These are phyloP conservation scores for Globisporangium orthogonon DNA, from an alignment of 352 stramenopile species.

Conservation along the genomic window DNA sequence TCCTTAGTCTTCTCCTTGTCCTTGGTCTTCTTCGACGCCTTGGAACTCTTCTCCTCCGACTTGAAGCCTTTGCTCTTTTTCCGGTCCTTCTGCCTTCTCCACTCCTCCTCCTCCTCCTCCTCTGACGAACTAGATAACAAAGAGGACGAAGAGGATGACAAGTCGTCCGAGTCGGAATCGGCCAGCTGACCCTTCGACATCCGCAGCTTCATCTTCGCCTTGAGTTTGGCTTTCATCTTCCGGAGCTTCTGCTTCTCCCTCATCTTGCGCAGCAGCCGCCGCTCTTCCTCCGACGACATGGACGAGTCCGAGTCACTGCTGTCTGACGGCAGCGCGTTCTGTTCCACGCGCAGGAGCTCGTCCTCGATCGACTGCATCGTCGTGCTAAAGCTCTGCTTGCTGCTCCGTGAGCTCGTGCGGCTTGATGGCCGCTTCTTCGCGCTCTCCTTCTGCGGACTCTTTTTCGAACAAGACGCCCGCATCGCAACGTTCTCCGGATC, in stretches of 20 bases:
- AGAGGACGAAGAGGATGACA: constrained; percentile 4
- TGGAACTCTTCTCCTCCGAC: too few relatives aligned
- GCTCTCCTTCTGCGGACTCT: constrained; percentile 2
- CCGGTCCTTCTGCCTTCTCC: background rate
- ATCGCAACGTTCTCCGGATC: background rate
- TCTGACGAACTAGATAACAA: constrained; percentile 4
- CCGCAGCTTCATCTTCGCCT: background rate
- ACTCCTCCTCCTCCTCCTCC: background rate
- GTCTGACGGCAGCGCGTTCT: constrained; percentile 34
- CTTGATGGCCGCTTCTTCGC: constrained; percentile 1
- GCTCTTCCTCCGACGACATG: constrained; percentile 14
- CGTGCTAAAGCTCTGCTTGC: background rate
- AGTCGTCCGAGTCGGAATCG: background rate
- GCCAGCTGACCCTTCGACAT: background rate
- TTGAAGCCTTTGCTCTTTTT: constrained; percentile 5
- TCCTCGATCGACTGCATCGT: constrained; percentile 2
- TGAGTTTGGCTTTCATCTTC: constrained; percentile 11
- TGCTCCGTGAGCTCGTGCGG: constrained; percentile 10
- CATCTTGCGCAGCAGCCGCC: constrained; percentile 10
- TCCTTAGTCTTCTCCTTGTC: background rate
- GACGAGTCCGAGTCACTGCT: constrained; percentile 7
- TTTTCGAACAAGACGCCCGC: background rate
- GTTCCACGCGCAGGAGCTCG: constrained; percentile 19
- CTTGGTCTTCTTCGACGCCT: constrained; percentile 2
- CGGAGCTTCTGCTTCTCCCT: constrained; percentile 18